Evolutionary conservation across 768 basidiomycete genomes (phyloP).

Genomic region (Mycena rebaudengoi): DNA sequence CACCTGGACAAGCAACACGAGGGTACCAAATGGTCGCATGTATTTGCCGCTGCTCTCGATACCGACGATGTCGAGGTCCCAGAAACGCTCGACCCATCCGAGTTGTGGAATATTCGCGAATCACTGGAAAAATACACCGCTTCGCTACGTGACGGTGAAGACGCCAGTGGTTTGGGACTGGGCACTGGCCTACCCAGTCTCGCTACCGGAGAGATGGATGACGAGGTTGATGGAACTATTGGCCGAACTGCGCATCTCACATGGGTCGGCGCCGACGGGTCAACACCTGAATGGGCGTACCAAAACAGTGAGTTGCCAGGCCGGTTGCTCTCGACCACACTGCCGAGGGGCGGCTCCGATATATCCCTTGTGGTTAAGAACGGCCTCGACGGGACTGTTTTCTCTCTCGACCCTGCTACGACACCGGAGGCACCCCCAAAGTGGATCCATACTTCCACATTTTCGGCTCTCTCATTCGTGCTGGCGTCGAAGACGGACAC

Average conservation of each 20-base stretch:
- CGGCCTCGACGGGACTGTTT: slow-evolving; percentile 77
- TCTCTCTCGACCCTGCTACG: slow-evolving; percentile 51
- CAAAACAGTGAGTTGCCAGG: slow-evolving; percentile 39
- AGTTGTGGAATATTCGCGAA: slow-evolving; percentile 81
- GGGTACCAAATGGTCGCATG: slow-evolving; percentile 85
- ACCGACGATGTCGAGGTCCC: slow-evolving; percentile 72
- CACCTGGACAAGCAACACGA: slow-evolving; percentile 89
- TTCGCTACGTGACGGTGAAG: slow-evolving; percentile 64
- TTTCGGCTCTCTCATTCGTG: slow-evolving; percentile 91
- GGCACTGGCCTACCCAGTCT: slow-evolving; percentile 81
- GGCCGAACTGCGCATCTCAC: slow-evolving; percentile 73
- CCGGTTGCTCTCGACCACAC: slow-evolving; percentile 71
- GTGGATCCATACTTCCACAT: slow-evolving; percentile 87
- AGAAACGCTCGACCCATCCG: slow-evolving; percentile 89
- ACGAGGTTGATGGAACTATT: slow-evolving; percentile 81
- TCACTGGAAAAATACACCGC: slow-evolving; percentile 87
- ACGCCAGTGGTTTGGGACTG: slow-evolving; percentile 67
- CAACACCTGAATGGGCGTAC: slow-evolving; percentile 49
- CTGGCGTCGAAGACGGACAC: slow-evolving; percentile 92
- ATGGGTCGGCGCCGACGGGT: slow-evolving; percentile 67
- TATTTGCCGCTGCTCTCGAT: slow-evolving; percentile 71
- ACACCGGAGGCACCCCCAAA: slow-evolving; percentile 34
- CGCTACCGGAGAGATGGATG: slow-evolving; percentile 89
- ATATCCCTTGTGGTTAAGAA: slow-evolving; percentile 71
- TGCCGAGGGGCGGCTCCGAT: slow-evolving; percentile 60